phyloP scores from a whole-genome alignment of 768 basidiomycete genomes.

The Leccinum broughii region DNA sequence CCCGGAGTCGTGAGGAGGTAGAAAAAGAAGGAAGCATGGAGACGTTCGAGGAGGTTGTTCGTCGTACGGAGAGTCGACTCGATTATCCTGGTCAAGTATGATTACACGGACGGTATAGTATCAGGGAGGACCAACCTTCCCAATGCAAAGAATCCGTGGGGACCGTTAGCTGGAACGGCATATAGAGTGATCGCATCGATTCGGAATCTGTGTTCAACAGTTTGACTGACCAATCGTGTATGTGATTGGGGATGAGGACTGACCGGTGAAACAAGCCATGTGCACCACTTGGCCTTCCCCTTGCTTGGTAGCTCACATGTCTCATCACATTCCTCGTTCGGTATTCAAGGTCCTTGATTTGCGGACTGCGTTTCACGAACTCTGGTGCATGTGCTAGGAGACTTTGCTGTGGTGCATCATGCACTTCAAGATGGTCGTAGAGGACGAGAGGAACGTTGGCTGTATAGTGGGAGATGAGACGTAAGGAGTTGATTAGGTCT shows the following conservation, averaged over 20 bases:
- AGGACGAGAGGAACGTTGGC: conserved; percentile 76
- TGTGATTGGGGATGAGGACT: conserved; percentile 22
- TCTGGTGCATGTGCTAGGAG: conserved; percentile 48
- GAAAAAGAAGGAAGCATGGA: conserved; percentile 98
- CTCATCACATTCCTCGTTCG: conserved; percentile 67
- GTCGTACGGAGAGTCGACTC: conserved; percentile 88
- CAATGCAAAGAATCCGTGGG: conserved; percentile 93
- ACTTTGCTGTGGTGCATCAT: conserved; percentile 39
- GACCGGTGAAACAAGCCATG: conserved; percentile 93
- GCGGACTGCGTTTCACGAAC: conserved; percentile 40
- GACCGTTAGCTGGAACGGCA: conserved; percentile 82
- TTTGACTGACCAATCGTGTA: not conserved
- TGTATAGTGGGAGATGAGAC: conserved; percentile 67
- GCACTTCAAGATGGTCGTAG: conserved; percentile 71
- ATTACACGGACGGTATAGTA: not conserved
- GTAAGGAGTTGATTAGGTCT: conserved; percentile 85
- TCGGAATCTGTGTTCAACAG: conserved; percentile 60
- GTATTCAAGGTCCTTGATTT: conserved; percentile 52
- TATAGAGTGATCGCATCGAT: conserved; percentile 94
- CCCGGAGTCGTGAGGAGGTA: conserved; percentile 61
- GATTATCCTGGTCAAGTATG: conserved; percentile 51
- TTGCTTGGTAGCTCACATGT: conserved; percentile 72
- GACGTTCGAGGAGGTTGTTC: conserved; percentile 93
- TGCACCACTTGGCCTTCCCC: conserved; percentile 81
- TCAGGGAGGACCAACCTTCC: conserved; percentile 61